These are phyloP conservation scores for Suillus weaverae DNA, from an alignment of 768 basidiomycete species.

Conservation along the genomic window DNA sequence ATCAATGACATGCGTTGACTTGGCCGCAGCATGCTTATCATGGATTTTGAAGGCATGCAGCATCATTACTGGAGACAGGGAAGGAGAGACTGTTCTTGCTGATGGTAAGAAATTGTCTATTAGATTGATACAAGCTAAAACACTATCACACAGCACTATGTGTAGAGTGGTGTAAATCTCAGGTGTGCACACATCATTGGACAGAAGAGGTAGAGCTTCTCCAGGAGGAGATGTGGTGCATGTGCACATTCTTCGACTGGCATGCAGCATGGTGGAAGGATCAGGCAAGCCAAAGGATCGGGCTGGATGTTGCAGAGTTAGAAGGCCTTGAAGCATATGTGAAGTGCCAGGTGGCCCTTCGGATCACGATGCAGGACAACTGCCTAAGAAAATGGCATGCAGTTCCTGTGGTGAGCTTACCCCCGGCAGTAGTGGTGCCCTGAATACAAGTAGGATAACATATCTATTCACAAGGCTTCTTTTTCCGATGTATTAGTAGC, in stretches of 20 bases:
- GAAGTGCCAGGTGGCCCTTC: background rate
- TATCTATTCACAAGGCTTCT: too few relatives aligned
- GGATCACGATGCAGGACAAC: background rate
- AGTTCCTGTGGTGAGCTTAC: background rate
- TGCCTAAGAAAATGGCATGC: background rate
- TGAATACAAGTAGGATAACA: background rate
- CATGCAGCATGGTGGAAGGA: background rate
- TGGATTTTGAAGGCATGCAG: background rate
- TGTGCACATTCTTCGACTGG: background rate
- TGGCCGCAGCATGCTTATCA: too few relatives aligned
- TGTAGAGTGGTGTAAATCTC: constrained; percentile 12
- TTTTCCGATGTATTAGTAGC: background rate
- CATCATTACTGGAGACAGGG: background rate
- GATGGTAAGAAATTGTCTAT: constrained; percentile 2
- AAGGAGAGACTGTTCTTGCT: background rate
- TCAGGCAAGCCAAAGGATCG: background rate
- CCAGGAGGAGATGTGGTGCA: constrained; percentile 4
- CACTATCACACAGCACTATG: background rate
- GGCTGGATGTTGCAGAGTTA: background rate
- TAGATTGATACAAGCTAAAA: background rate
- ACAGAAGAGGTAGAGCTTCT: constrained; percentile 8
- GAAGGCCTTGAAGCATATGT: background rate
- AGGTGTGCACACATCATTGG: background rate
- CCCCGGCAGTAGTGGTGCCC: background rate
- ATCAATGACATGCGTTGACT: too few relatives aligned